Percentiles rank a stretch among this genome's conserved stretches.
Evolutionary conservation across 2,329 filamentous ascomycete genomes (phyloP).

Genomic region (Pyricularia grisea): DNA sequence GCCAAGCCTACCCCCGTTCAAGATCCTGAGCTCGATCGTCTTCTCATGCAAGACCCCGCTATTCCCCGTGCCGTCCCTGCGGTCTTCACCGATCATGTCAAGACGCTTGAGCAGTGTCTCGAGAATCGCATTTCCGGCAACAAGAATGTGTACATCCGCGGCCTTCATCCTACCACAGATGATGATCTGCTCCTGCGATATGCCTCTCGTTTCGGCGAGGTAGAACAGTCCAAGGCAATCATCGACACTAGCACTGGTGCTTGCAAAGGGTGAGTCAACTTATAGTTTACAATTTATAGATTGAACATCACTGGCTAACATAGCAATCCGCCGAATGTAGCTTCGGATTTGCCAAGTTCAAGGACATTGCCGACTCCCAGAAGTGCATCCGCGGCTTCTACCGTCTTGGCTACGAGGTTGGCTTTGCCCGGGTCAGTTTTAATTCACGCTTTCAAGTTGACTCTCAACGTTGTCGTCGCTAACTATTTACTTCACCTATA

Average conservation of each 20-base stretch:
- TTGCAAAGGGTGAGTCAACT: conserved; percentile 74
- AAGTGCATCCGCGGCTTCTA: conserved; percentile 95
- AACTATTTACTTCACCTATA: conserved; percentile 22
- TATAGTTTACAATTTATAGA: not conserved
- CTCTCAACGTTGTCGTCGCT: not conserved
- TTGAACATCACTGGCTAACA: conserved; percentile 9
- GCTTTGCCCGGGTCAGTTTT: conserved; percentile 73
- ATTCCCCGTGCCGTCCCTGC: conserved; percentile 87
- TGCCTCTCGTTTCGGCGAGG: conserved; percentile 79
- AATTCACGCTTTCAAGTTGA: not conserved
- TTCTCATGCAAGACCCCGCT: conserved; percentile 66
- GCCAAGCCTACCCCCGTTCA: conserved; percentile 26
- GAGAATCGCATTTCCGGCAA: conserved; percentile 88
- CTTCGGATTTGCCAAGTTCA: conserved; percentile 96
- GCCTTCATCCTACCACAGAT: conserved; percentile 88
- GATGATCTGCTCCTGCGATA: conserved; percentile 80
- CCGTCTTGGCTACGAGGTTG: conserved; percentile 90
- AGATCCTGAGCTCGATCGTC: conserved; percentile 49
- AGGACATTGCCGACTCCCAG: conserved; percentile 78
- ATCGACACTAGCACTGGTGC: conserved; percentile 88
- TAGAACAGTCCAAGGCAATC: conserved; percentile 97
- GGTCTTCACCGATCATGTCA: conserved; percentile 75
- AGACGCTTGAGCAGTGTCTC: conserved; percentile 87
- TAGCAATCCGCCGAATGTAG: conserved; percentile 37
- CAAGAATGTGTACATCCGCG: conserved; percentile 96